Evolutionary conservation across 1,139 yeast species (phyloP), one percentile per base, ranked within the genome.

Genomic region (Diutina mesorugosa): DNA sequence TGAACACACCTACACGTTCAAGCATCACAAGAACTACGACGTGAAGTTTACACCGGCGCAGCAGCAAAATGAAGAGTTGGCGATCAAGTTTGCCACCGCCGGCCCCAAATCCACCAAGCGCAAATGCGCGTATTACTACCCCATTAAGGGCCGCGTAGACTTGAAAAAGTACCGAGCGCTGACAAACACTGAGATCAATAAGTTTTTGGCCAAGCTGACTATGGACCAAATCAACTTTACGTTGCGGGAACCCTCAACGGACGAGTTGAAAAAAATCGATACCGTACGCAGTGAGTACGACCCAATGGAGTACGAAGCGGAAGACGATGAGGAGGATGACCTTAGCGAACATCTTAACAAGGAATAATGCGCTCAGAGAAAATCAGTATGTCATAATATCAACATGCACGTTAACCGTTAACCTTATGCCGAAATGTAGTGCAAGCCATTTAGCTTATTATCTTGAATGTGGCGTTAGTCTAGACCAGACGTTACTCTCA

Each of bases 131-230:
- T 80, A 77, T 62, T 93, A 87, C 68, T 82, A 86, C 59, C 97
- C 97, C 9, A 73, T 91, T 30, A 76, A 81, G 14, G 91, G 95
- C 45, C 84, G 85, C 63, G 80, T 90, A 55, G 95, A 86, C 62
- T 80, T 93, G 66, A 89, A 87, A 72, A 86, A 91, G 66, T 84
- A 95, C 66, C 83, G 97, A 69, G 83, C 83, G 9, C 74, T 77
- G 4, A 68, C 73, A 10, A 75, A 75, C 61, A 66, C 73, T n/a
- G 78, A 76, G 62, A 76, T 79, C 58, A 79, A 80, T 59, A 71
- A 77, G 56, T 78, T 80, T 60, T 73, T 79, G 57, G 76, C 74
- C 59, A 80, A 79, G 55, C 73, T 79, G 56, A 79, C 82, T 38
- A 69, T 72, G 56, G 85, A 82, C 64, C 77, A 73, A 21, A 75